Base-by-base conservation (phyloP, 805 yeast genomes). In the Candida awuae region DNA sequence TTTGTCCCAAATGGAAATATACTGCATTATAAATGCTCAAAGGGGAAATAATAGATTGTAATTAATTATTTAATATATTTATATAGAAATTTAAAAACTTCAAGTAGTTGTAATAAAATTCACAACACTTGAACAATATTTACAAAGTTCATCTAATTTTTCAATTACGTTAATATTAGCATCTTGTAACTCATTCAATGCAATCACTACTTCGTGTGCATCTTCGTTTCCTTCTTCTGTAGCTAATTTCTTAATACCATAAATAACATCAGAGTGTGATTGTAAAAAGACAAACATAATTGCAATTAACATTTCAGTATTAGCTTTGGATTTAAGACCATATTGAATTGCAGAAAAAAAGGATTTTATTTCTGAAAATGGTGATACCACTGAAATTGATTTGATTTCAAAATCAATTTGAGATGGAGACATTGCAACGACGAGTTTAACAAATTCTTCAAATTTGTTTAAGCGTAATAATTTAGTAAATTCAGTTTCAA, bases 351-450 rank as follows among this genome's bases (percentile, higher is more conserved):
- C 88, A n/a, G 66, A 60, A 12, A 87, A 65, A 48, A 90, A 86
- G 45, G 65, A 58, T 1, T 70, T 55, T 49, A 87, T 57, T 62
- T 90, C 97, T 9, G 53, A 49, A 50, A 74, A 73, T 13, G 94
- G 94, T 16, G 80, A 76, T 35, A 69, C 63, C 2, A 80, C 57
- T 48, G 77, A 72, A 46, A 92, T 59, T 3, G 96, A 81, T 52
- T 94, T 77, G 42, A 92, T 77, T 59, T 92, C 99, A 42, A 92
- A 59, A 56, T 92, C 97, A 19, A 86, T 70, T 3, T 73, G 61
- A 2, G 95, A 69, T 4, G 97, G 95, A 0, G 95, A 69, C 27
- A 84, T 70, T 3, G 56, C 53, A 8, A 77, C 65, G 23, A 92
- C 56, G 51, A 66, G 72, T 1, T 56, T 52, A 42, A 86, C 65